Conservation (phyloP, 257 asterid species). For the Cruciata laevipes region DNA sequence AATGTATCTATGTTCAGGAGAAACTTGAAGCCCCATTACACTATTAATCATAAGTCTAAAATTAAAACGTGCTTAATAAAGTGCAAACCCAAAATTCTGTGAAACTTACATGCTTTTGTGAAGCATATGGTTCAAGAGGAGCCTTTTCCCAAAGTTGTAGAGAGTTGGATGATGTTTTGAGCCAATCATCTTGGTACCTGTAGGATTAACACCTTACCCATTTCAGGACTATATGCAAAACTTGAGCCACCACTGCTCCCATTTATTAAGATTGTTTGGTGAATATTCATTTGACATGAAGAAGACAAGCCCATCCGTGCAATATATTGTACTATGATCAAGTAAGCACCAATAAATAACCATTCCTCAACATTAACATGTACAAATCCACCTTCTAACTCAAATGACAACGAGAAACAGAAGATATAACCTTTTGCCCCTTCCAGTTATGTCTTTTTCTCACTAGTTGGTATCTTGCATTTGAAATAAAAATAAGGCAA, state of each 20-base stretch:
- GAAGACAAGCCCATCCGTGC: background rate
- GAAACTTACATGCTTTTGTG: constrained; percentile 71
- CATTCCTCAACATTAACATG: background rate
- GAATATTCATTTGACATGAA: background rate
- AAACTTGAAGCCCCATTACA: background rate
- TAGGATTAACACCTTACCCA: constrained; percentile 19
- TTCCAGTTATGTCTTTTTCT: background rate
- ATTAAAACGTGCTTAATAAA: constrained; percentile 8
- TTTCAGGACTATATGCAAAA: constrained; percentile 8
- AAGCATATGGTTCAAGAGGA: constrained; percentile 96
- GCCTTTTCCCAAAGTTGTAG: constrained; percentile 96
- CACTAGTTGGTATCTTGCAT: background rate
- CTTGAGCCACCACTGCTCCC: background rate
- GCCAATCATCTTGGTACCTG: constrained; percentile 99
- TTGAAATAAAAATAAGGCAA: background rate
- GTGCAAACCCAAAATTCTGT: constrained; percentile 5
- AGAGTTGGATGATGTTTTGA: constrained; percentile 79
- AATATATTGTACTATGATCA: background rate
- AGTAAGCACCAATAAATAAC: background rate
- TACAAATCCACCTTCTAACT: background rate
- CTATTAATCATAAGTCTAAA: background rate
- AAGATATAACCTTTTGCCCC: too few relatives aligned
- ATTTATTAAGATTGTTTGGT: background rate
- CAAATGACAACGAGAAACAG: background rate
- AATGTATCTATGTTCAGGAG: background rate